Evolutionary conservation across 1,284 basidiomycete species (phyloP).

Genomic region (Cryptococcus deneoformans): DNA sequence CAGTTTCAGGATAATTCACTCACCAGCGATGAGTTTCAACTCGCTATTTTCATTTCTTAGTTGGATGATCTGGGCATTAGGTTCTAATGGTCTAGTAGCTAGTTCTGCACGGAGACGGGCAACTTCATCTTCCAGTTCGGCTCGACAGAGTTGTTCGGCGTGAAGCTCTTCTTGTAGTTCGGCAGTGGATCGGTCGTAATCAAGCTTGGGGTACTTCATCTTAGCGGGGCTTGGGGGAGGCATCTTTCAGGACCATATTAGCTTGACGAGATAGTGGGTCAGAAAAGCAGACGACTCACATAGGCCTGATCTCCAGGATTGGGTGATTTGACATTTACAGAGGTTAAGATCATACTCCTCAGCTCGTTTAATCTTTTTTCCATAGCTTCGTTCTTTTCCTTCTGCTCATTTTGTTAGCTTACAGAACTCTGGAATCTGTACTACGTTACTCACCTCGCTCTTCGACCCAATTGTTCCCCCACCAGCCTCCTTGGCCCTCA

Average conservation of each 20-base stretch:
- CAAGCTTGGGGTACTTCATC: slow-evolving; percentile 53
- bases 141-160: slow-evolving; percentile 65
- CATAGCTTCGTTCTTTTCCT: slow-evolving; percentile 63
- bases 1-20: slow-evolving; percentile 11
- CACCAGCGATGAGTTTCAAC: slow-evolving; percentile 44
- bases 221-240: slow-evolving; percentile 74
- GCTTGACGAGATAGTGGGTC: neutral
- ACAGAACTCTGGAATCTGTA: neutral
- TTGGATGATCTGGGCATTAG: slow-evolving; percentile 41
- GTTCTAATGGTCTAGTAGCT: slow-evolving; percentile 38
- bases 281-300: slow-evolving; percentile 8
- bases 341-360: slow-evolving; percentile 81
- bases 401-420: slow-evolving; percentile 7
- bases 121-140: slow-evolving; percentile 74
- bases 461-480: slow-evolving; percentile 59
- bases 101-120: slow-evolving; percentile 51
- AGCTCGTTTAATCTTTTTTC: slow-evolving; percentile 77
- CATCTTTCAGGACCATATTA: slow-evolving; percentile 51
- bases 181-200: slow-evolving; percentile 80
- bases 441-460: slow-evolving; percentile 12
- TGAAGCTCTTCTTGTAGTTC: slow-evolving; percentile 85
- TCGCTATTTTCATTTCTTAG: slow-evolving; percentile 43
- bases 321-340: slow-evolving; percentile 67
- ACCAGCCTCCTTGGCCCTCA: slow-evolving; percentile 41
- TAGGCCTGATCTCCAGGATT: slow-evolving; percentile 3